Evolutionary conservation across 306 rosid genomes (phyloP), one percentile per base, ranked within the genome.

Genomic region (Glycyrrhiza uralensis): DNA sequence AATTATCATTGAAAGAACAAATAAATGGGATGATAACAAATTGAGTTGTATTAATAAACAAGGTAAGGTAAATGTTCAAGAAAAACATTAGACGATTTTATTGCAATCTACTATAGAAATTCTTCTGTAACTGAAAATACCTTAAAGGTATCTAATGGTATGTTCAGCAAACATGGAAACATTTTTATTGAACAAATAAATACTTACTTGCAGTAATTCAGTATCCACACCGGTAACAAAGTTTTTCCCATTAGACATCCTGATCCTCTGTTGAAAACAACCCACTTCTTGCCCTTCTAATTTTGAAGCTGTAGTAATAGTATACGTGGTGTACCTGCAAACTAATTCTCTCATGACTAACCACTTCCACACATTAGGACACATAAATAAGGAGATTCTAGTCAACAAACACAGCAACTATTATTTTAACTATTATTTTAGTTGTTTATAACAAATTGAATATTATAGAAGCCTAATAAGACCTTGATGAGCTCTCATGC

Each of bases 401-500:
- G n/a, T n/a, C n/a, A n/a, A n/a, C n/a, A n/a, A n/a, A n/a, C n/a
- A n/a, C n/a, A n/a, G n/a, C n/a, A n/a, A n/a, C n/a, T n/a, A n/a
- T n/a, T n/a, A n/a, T n/a, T n/a, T 45, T 56, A 32, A 19, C 32
- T 54, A 44, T 50, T 36, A 35, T 49, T 61, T 49, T 55, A 17
- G 26, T 64, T 52, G 51, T 54, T 54, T 29, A 42, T 20, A n/a
- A 57, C 39, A 67, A 55, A 38, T 12, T 68, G 75, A 76, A 29
- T 45, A 30, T 66, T 56, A 2, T 52, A 66, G 52, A 24, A 39
- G 50, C 36, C 9, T 67, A 79, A 67, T n/a, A 74, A 50, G 32
- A 91, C 97, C 97, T 91, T 67, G 89, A 70, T 19, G 84, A 63
- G 80, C 78, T 65, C 75, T 63, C 87, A 24, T 2, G 69, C 86